Percentiles rank a stretch among this genome's conserved stretches.
Conservation (phyloP, 768 basidiomycete genomes). For the Lactarius hengduanensis region DNA sequence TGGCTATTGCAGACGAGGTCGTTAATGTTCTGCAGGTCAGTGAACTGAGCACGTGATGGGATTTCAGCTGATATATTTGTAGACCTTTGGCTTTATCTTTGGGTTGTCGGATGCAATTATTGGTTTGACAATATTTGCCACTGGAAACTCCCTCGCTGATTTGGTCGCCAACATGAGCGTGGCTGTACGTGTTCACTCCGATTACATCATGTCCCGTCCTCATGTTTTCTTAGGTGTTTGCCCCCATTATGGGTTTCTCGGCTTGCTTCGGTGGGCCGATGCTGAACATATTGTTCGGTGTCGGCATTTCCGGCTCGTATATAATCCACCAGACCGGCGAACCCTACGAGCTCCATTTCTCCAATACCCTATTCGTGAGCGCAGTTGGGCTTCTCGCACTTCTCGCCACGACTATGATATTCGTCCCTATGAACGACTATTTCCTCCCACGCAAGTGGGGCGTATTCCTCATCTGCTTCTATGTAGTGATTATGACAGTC, state of each 20-base stretch:
- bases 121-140: slow-evolving; percentile 93
- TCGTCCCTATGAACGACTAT: slow-evolving; percentile 85
- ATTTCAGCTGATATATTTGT: slow-evolving; percentile 9
- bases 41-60: neutral
- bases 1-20: slow-evolving; percentile 96
- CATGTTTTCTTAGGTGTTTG: slow-evolving; percentile 56
- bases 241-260: slow-evolving; percentile 92
- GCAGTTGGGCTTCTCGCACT: slow-evolving; percentile 76
- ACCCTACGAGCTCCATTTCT: slow-evolving; percentile 75
- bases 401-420: slow-evolving; percentile 70
- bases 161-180: slow-evolving; percentile 97
- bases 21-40: slow-evolving; percentile 83
- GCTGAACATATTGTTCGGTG: slow-evolving; percentile 87
- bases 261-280: slow-evolving; percentile 94
- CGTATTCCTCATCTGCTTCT: slow-evolving; percentile 68
- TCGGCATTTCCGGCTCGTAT: slow-evolving; percentile 90
- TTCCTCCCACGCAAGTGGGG: slow-evolving; percentile 82
- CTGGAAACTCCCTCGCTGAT: slow-evolving; percentile 95
- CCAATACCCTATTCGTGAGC: slow-evolving; percentile 82
- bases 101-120: slow-evolving; percentile 97
- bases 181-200: slow-evolving; percentile 52
- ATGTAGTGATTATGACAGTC: slow-evolving; percentile 70
- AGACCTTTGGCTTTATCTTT: slow-evolving; percentile 93
- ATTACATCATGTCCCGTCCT: neutral
- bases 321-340: slow-evolving; percentile 62